Percentiles rank a stretch among this genome's conserved stretches.
phyloP scores from a whole-genome alignment of 306 rosid genomes.

The Inga laurina region DNA sequence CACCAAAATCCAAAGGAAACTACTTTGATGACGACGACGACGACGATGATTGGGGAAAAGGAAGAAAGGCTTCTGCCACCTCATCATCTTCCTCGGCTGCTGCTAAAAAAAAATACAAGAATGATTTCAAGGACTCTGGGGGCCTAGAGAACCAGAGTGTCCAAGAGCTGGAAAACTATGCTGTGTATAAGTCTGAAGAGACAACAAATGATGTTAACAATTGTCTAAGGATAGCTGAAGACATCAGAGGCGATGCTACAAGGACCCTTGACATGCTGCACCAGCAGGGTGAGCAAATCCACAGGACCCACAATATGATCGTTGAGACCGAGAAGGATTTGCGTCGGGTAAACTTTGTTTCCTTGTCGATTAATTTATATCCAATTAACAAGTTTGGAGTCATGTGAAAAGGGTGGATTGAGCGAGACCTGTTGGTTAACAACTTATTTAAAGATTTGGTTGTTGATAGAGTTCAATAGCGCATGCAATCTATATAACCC shows the following conservation, averaged over 20 bases:
- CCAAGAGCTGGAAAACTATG: slow-evolving; percentile 79
- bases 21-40: slow-evolving; percentile 42
- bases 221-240: slow-evolving; percentile 81
- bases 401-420: no score
- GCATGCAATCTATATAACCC: no score
- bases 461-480: no score
- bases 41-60: slow-evolving; percentile 23
- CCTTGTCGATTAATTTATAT: neutral
- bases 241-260: slow-evolving; percentile 77
- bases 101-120: slow-evolving; percentile 48
- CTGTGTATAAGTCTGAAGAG: slow-evolving; percentile 71
- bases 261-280: slow-evolving; percentile 87
- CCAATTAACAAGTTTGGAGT: neutral
- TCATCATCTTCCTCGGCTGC: slow-evolving; percentile 34
- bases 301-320: slow-evolving; percentile 78
- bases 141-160: slow-evolving; percentile 77
- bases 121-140: slow-evolving; percentile 56
- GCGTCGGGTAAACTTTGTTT: slow-evolving; percentile 50
- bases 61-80: slow-evolving; percentile 45
- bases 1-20: slow-evolving; percentile 52
- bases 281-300: slow-evolving; percentile 92
- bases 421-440: no score
- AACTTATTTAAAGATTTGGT: no score
- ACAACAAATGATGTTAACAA: slow-evolving; percentile 74
- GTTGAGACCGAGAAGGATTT: slow-evolving; percentile 84